These are phyloP conservation scores for Chlorencoelia australis DNA, from an alignment of 2,329 filamentous ascomycete species.

Conservation along the genomic window DNA sequence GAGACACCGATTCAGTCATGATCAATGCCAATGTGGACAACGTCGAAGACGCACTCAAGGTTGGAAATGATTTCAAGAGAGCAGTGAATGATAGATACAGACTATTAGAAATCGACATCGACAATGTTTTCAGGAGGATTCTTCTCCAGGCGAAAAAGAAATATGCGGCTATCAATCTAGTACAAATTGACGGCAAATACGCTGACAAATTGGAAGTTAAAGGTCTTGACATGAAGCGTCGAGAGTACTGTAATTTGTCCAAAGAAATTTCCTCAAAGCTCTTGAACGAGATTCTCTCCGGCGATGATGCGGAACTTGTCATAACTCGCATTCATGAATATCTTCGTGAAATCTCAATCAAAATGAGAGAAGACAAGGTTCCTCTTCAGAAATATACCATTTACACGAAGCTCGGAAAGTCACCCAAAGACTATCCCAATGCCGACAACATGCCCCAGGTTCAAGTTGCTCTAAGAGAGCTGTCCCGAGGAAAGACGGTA, in stretches of 20 bases:
- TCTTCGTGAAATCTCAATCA: conserved; percentile 68
- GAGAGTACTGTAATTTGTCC: conserved; percentile 91
- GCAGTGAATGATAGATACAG: conserved; percentile 90
- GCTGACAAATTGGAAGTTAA: conserved; percentile 96
- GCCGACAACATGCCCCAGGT: conserved; percentile 93
- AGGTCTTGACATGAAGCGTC: conserved; percentile 92
- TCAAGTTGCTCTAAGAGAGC: conserved; percentile 83
- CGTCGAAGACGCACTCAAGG: conserved; percentile 78
- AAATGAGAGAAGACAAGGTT: conserved; percentile 74
- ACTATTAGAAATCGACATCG: conserved; percentile 93
- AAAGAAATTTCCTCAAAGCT: conserved; percentile 89
- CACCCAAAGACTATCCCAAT: conserved; percentile 88
- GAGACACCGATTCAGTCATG: conserved; percentile 99
- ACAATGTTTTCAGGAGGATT: conserved; percentile 91
- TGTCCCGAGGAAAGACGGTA: conserved; percentile 76
- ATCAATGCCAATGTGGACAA: conserved; percentile 98
- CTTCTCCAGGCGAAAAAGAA: conserved; percentile 98
- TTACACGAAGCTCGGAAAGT: conserved; percentile 93
- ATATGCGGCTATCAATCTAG: conserved; percentile 92
- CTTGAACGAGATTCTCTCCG: conserved; percentile 88
- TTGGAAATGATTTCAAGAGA: conserved; percentile 90
- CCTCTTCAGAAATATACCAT: conserved; percentile 88
- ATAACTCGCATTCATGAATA: conserved; percentile 90
- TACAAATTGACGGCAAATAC: conserved; percentile 80
- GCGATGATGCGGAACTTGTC: conserved; percentile 81